Percentiles rank a stretch among this genome's conserved stretches.
Evolutionary conservation across 2,329 filamentous ascomycete genomes (phyloP).

Genomic region (Zasmidium citrigriseum): DNA sequence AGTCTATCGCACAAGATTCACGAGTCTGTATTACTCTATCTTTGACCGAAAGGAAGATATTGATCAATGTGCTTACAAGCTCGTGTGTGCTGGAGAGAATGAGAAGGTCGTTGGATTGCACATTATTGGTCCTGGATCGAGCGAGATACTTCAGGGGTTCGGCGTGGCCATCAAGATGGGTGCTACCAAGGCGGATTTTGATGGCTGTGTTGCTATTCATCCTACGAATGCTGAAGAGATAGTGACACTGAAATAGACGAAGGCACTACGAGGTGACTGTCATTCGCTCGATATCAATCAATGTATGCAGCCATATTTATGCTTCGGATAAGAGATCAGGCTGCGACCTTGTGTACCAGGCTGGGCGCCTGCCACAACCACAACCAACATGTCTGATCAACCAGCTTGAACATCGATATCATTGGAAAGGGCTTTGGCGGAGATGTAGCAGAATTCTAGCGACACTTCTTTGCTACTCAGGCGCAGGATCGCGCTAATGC

Average conservation of each 20-base stretch:
- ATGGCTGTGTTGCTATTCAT: conserved; percentile 59
- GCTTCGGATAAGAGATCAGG: no score
- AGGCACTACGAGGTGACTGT: no score
- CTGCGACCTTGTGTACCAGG: no score
- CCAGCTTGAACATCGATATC: not conserved
- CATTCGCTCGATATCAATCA: no score
- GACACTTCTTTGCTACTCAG: no score
- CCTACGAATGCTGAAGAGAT: conserved; percentile 58
- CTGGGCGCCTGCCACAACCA: not conserved
- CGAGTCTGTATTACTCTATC: conserved; percentile 87
- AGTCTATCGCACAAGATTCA: conserved; percentile 78
- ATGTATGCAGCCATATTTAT: no score
- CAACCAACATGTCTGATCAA: not conserved
- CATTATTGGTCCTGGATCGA: conserved; percentile 75
- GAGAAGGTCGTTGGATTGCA: conserved; percentile 85
- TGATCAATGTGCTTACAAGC: conserved; percentile 78
- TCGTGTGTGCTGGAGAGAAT: conserved; percentile 72
- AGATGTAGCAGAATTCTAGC: no score
- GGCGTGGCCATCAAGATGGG: conserved; percentile 68
- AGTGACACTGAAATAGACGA: conserved; percentile 49
- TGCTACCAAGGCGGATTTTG: conserved; percentile 62
- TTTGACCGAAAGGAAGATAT: conserved; percentile 75
- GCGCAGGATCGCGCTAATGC: not conserved
- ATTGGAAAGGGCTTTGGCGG: no score
- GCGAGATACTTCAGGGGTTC: conserved; percentile 66